Percentiles rank a stretch among this genome's conserved stretches.
Evolutionary conservation across 2,329 filamentous ascomycete genomes (phyloP).

Genomic region (Penicillium sp.): DNA sequence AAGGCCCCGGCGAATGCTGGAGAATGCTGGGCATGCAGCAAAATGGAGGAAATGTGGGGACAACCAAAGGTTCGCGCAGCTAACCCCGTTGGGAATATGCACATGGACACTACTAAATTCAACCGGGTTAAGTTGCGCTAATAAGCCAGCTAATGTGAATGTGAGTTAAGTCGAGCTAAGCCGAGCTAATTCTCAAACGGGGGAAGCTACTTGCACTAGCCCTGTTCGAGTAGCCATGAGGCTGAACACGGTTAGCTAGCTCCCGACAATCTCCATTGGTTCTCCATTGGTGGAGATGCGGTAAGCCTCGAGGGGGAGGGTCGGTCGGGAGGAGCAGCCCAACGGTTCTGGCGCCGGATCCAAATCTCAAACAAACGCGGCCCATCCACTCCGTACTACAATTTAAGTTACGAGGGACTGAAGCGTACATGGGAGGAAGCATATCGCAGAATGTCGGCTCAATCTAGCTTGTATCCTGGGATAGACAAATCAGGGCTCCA

Average conservation of each 20-base stretch:
- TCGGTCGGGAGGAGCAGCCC: background rate
- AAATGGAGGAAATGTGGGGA: background rate
- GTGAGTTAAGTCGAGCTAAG: background rate
- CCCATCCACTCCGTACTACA: background rate
- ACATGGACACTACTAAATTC: background rate
- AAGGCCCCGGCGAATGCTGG: background rate
- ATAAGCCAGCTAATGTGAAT: background rate
- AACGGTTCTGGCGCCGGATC: background rate
- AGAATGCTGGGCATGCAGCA: background rate
- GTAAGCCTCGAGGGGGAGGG: conserved; percentile 2
- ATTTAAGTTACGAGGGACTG: conserved; percentile 15
- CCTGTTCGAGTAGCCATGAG: conserved; percentile 7
- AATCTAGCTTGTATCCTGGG: conserved; percentile 1
- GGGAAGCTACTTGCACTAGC: too few relatives aligned
- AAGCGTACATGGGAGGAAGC: conserved; percentile 8
- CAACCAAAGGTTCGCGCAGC: background rate
- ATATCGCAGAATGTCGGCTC: background rate
- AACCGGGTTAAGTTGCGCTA: conserved; percentile 1
- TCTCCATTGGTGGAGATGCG: background rate
- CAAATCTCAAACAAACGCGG: background rate
- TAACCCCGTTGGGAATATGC: conserved; percentile 20
- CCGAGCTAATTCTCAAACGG: background rate
- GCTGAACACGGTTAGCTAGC: conserved; percentile 10
- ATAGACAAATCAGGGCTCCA: background rate
- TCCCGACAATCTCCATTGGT: background rate